Evolutionary conservation across 2,329 filamentous ascomycete species (phyloP).

Genomic region (Fusarium mangiferae): DNA sequence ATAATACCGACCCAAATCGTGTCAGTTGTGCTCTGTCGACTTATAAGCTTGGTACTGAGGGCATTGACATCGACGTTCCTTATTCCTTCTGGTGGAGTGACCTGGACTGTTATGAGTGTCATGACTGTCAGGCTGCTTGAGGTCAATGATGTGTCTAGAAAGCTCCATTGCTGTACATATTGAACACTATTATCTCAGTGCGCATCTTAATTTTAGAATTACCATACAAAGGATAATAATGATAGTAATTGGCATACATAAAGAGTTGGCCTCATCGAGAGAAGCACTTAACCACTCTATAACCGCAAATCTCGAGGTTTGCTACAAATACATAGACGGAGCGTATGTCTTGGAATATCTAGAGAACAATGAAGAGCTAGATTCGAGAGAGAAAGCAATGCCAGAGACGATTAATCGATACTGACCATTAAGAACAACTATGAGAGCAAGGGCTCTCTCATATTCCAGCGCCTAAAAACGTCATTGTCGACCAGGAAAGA

Average conservation of each 20-base stretch:
- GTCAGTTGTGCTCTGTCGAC: neutral
- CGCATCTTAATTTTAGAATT: rapidly evolving
- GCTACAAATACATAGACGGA: neutral
- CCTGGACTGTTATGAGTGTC: slow-evolving; percentile 11
- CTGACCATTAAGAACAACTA: neutral
- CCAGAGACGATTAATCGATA: neutral
- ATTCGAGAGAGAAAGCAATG: no score
- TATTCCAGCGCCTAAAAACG: neutral
- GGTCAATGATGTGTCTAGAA: rapidly evolving
- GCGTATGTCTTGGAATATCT: neutral
- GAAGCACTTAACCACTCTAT: neutral
- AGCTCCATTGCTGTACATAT: rapidly evolving
- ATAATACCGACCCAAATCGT: neutral
- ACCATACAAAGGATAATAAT: rapidly evolving
- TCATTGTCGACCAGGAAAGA: no score
- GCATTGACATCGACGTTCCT: neutral
- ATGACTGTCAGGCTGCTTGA: slow-evolving; percentile 3
- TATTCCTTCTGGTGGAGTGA: slow-evolving; percentile 17
- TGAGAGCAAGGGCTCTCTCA: rapidly evolving
- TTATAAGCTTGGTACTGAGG: slow-evolving; percentile 11
- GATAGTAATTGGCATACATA: neutral
- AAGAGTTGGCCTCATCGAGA: rapidly evolving
- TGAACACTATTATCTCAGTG: rapidly evolving
- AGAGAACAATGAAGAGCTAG: no score
- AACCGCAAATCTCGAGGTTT: neutral